A percentile compares a stretch with the other conserved stretches of the same genome.
phyloP scores from a whole-genome alignment of 768 basidiomycete species.

The Sarcomyxa edulis region DNA sequence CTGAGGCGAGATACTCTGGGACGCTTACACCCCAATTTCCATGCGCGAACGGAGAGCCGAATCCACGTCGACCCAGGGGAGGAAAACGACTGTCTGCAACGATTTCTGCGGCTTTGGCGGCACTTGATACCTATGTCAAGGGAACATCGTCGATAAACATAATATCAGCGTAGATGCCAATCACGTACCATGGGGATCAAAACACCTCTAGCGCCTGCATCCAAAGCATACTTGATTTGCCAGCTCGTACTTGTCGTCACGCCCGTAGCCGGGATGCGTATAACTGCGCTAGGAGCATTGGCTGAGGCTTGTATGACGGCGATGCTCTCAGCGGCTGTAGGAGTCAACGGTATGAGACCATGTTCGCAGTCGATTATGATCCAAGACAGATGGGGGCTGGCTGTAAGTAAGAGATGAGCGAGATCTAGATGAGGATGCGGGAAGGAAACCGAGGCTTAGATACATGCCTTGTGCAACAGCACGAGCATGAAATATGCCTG shows the following conservation, averaged over 20 bases:
- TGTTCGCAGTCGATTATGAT: slow-evolving; percentile 67
- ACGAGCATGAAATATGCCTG: slow-evolving; percentile 54
- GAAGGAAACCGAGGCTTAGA: too few relatives aligned
- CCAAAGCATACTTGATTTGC: slow-evolving; percentile 71
- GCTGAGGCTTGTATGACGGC: slow-evolving; percentile 44
- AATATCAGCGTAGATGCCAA: neutral
- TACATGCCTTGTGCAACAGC: slow-evolving; percentile 51
- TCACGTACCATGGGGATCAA: slow-evolving; percentile 58
- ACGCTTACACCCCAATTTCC: slow-evolving; percentile 47
- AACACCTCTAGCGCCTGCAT: slow-evolving; percentile 61
- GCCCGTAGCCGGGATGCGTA: slow-evolving; percentile 63
- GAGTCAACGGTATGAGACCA: slow-evolving; percentile 49
- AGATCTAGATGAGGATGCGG: too few relatives aligned
- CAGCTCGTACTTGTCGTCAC: slow-evolving; percentile 49
- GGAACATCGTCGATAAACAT: too few relatives aligned
- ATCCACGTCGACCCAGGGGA: slow-evolving; percentile 56
- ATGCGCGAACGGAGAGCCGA: slow-evolving; percentile 61
- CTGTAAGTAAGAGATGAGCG: too few relatives aligned
- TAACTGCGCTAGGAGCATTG: slow-evolving; percentile 45
- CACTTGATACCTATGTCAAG: slow-evolving; percentile 45
- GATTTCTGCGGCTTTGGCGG: slow-evolving; percentile 50
- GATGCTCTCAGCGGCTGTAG: slow-evolving; percentile 51
- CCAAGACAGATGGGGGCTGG: slow-evolving; percentile 56
- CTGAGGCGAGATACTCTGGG: slow-evolving; percentile 46
- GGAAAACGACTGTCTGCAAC: slow-evolving; percentile 58